A percentile compares a stretch with the other conserved stretches of the same genome.
Conservation (phyloP, 2,329 filamentous ascomycete species). For the Botrytis squamosa region DNA sequence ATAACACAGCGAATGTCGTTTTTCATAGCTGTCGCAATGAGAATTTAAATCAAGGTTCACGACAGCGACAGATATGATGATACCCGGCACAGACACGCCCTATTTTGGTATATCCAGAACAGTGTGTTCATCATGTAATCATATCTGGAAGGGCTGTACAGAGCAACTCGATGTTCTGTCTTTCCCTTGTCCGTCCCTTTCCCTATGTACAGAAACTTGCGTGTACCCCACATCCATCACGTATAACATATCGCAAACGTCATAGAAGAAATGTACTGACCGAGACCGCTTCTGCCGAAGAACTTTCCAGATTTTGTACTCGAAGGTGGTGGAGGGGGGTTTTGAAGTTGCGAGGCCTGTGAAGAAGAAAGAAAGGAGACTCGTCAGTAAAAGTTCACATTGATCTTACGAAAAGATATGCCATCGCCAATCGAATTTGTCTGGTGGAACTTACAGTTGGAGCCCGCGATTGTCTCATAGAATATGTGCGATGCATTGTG, state of each 20-base stretch:
- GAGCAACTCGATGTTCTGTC: background rate
- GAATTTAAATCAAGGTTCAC: background rate
- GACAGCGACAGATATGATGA: background rate
- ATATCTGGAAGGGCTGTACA: background rate
- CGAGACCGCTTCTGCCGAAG: slow-evolving; percentile 83
- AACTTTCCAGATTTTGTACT: slow-evolving; percentile 87
- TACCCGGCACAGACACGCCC: background rate
- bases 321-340: slow-evolving; percentile 87
- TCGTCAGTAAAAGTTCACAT: slow-evolving; percentile 21
- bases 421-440: background rate
- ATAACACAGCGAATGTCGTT: background rate
- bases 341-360: slow-evolving; percentile 64
- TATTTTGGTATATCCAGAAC: background rate
- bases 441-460: slow-evolving; percentile 72
- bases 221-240: background rate
- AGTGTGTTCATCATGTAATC: background rate
- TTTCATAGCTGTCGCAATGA: background rate
- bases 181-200: background rate
- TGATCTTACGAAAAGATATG: background rate
- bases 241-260: slow-evolving; percentile 19
- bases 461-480: slow-evolving; percentile 95
- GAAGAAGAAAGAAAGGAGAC: background rate
- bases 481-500: slow-evolving; percentile 95
- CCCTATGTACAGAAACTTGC: background rate
- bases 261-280: slow-evolving; percentile 48